phyloP scores from a whole-genome alignment of 2,329 filamentous ascomycete genomes.

The Thermochaetoides dissita region DNA sequence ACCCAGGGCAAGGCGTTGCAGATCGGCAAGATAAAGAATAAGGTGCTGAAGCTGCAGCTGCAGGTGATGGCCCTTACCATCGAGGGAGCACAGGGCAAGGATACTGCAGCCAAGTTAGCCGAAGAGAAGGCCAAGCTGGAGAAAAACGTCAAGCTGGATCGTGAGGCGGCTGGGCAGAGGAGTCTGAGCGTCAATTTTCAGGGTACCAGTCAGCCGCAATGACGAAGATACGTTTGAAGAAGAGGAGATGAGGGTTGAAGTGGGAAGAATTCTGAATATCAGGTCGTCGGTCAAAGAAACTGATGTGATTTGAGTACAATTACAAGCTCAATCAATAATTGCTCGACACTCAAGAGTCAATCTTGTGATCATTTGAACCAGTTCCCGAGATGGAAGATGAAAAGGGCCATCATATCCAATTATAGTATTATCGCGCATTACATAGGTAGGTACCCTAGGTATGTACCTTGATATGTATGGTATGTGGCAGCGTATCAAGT shows the following conservation, averaged over 20 bases:
- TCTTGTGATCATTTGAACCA: too few species aligned
- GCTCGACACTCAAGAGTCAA: too few species aligned
- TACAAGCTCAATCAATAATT: too few species aligned
- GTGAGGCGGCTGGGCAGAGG: slow-evolving; percentile 20
- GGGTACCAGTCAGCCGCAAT: slow-evolving; percentile 12
- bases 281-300: too few species aligned
- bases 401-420: too few species aligned
- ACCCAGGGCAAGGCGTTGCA: slow-evolving; percentile 30
- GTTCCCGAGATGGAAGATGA: too few species aligned
- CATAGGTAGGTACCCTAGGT: too few species aligned
- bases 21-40: slow-evolving; percentile 46
- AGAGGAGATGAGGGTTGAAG: not conserved
- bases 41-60: slow-evolving; percentile 43
- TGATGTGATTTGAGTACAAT: too few species aligned
- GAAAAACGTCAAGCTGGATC: slow-evolving; percentile 33
- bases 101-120: slow-evolving; percentile 29
- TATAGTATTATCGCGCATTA: too few species aligned
- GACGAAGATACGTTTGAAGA: not conserved
- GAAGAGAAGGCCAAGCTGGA: slow-evolving; percentile 36
- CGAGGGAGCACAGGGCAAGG: slow-evolving; percentile 33
- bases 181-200: slow-evolving; percentile 25
- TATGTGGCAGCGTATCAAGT: too few species aligned
- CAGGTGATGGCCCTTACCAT: slow-evolving; percentile 37
- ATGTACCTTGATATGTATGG: too few species aligned
- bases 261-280: too few species aligned